These are phyloP conservation scores for Thalia dealbata DNA, from an alignment of 176 grass and related monocot species.

Conservation along the genomic window DNA sequence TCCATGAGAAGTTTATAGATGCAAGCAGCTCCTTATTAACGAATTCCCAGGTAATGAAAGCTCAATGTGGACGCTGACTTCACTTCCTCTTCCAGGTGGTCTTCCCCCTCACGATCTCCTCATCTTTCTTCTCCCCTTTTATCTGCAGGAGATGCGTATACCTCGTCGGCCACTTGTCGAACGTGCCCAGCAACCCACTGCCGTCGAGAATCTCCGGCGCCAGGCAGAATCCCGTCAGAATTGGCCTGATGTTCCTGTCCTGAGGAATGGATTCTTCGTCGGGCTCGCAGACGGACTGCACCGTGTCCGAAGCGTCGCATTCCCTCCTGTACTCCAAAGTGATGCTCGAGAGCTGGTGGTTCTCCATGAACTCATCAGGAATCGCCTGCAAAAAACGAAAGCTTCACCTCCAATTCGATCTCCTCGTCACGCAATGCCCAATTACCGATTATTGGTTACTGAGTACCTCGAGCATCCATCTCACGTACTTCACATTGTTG, in stretches of 20 bases:
- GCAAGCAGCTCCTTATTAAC: no score
- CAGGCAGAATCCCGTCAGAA: conserved; percentile 27
- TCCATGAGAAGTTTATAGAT: no score
- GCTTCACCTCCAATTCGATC: not conserved
- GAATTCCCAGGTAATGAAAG: no score
- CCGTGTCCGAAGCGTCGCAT: conserved; percentile 44
- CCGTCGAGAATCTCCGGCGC: conserved; percentile 36
- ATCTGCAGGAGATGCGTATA: conserved; percentile 54
- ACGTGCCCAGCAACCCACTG: conserved; percentile 21
- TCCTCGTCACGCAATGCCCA: no score
- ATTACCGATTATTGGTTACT: not conserved
- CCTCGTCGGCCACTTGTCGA: conserved; percentile 41
- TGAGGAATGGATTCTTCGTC: conserved; percentile 18
- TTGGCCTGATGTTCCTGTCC: conserved; percentile 26
- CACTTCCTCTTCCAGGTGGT: conserved; percentile 50
- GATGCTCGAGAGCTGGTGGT: conserved; percentile 24
- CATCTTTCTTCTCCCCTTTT: conserved; percentile 23
- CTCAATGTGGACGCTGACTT: not conserved
- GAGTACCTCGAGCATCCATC: conserved; percentile 64
- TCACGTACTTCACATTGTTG: conserved; percentile 63
- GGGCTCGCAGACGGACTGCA: conserved; percentile 49
- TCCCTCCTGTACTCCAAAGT: conserved; percentile 45
- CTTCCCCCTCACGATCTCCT: conserved; percentile 56
- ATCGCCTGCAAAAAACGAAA: not conserved
- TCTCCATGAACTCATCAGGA: conserved; percentile 4